Base-by-base conservation (phyloP, 495 filamentous ascomycete species). In the Aspergillus ellipticus region DNA sequence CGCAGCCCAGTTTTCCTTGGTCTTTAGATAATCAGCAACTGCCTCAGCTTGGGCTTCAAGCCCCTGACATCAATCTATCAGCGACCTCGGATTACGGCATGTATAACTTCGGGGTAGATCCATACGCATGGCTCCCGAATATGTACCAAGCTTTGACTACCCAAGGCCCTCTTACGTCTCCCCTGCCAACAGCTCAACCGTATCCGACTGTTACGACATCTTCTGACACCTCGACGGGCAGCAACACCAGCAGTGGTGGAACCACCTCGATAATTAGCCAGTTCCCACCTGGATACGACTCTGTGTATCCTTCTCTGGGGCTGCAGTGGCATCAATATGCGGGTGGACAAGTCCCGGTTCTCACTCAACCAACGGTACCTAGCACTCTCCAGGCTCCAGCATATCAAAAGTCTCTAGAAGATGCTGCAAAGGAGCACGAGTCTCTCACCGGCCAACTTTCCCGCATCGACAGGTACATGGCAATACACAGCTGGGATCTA, bases 401-500 rank as follows among this genome's bases (percentile, higher is more conserved):
- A 8, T 31, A 53, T 37, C 51, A 49, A 28, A 57, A 48, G 39
- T 58, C 61, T 17, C 48, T 72, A 19, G 64, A 68, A 16, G 60
- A 66, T 22, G 56, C 58, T 33, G 55, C 49, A 2, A 67, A 69
- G 39, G 60, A 61, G 26, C 60, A 67, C 43, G 62, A 64, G 6
- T 46, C 41, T n/a, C 59, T 76, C 41, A 66, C 66, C 10, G 49
- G 57, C 1, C 57, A 75, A 29, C 66, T 77, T 3, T 62, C 61
- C 0, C 66, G 59, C 13, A 56, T 77, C 11, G 73, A 77, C 42
- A 66, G 70, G 49, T 63, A 76, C 35, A 71, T 71, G 55, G 74
- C 74, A 8, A 51, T 77, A 21, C 64, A 74, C 50, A 61, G 64
- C 8, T 73, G 72, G 59, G 63, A 74, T 28, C 61, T 77, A 22